Conservation (phyloP, 2,329 filamentous ascomycete species). For the Aspergillus fumigatus region DNA sequence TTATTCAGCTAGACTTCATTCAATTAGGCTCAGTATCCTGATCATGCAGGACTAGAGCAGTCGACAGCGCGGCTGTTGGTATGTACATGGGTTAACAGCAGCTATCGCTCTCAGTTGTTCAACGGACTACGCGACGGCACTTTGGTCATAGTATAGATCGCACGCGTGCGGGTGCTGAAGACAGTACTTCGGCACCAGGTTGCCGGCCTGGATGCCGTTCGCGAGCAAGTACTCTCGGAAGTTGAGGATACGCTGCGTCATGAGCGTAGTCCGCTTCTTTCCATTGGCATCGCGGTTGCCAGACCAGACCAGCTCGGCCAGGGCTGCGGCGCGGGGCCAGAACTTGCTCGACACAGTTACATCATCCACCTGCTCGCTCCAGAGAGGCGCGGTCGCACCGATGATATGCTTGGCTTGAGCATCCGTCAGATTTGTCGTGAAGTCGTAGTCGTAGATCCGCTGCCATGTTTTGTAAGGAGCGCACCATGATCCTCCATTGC, state of each 20-base stretch:
- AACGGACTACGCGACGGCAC: constrained; percentile 19
- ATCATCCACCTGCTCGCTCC: constrained; percentile 54
- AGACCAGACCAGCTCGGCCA: constrained; percentile 54
- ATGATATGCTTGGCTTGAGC: constrained; percentile 47
- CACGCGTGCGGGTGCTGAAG: constrained; percentile 55
- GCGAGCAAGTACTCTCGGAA: constrained; percentile 57
- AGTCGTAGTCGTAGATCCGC: constrained; percentile 57
- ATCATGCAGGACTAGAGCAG: background rate
- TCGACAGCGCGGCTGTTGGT: background rate
- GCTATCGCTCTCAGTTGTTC: background rate
- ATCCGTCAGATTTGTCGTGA: constrained; percentile 46
- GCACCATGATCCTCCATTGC: constrained; percentile 53
- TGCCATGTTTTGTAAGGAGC: constrained; percentile 58
- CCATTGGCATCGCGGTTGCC: constrained; percentile 49
- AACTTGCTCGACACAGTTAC: constrained; percentile 47
- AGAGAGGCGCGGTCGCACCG: constrained; percentile 51
- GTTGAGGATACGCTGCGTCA: constrained; percentile 55
- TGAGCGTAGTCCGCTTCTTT: constrained; percentile 48
- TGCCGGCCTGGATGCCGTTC: constrained; percentile 48
- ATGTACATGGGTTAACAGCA: background rate
- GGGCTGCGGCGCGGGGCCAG: constrained; percentile 55
- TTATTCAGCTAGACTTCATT: background rate
- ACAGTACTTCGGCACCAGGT: constrained; percentile 56
- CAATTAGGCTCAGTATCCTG: background rate
- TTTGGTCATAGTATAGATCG: constrained; percentile 52